These are phyloP conservation scores for Boletus speciosus DNA, from an alignment of 768 basidiomycete species.

Conservation along the genomic window DNA sequence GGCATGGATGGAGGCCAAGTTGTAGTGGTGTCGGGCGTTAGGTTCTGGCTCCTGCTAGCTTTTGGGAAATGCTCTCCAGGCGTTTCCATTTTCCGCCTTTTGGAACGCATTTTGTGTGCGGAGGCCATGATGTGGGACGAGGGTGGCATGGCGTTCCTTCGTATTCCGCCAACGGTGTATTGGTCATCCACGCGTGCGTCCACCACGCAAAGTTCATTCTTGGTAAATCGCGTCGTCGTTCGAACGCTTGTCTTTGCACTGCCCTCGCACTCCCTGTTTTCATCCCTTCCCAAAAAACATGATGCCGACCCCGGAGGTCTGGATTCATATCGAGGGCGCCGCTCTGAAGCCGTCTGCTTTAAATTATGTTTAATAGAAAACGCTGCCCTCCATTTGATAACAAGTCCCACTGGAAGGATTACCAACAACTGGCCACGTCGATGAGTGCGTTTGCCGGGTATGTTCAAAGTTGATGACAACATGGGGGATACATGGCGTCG, in stretches of 20 bases:
- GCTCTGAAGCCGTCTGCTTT: not conserved
- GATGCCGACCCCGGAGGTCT: not conserved
- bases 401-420: too few relatives aligned
- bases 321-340: not conserved
- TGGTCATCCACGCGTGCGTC: not conserved
- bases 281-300: not conserved
- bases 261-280: too few relatives aligned
- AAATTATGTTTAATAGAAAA: not conserved
- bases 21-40: slow-evolving; percentile 2
- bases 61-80: not conserved
- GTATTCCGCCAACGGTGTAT: not conserved
- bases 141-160: not conserved
- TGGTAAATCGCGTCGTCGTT: not conserved
- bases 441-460: not conserved
- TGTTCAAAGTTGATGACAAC: too few relatives aligned
- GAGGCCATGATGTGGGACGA: not conserved
- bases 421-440: not conserved
- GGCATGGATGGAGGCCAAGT: slow-evolving; percentile 30
- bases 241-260: not conserved
- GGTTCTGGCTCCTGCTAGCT: not conserved
- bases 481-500: too few relatives aligned
- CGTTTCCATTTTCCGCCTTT: not conserved
- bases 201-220: not conserved
- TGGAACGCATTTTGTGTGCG: not conserved
- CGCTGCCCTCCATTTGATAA: not conserved